Evolutionary conservation across 306 rosid genomes (phyloP), one percentile per base, ranked within the genome.

Genomic region (Purshia tridentata): DNA sequence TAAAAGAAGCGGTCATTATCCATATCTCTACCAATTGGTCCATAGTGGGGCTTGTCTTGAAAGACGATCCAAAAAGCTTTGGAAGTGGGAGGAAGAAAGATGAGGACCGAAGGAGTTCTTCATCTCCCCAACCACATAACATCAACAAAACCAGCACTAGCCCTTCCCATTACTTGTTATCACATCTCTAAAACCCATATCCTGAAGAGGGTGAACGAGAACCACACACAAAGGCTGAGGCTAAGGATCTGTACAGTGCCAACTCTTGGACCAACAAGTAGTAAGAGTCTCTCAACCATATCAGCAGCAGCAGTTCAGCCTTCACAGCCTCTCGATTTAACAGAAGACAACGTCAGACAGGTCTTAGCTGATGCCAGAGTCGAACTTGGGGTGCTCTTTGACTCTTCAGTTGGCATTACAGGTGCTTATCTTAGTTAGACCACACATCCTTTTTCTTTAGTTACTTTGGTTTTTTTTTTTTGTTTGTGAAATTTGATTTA

Each of bases 341-440:
- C 98, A 0, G 95, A 94, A 75, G 85, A 88, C 76, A 89, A 91
- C 77, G 72, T 94, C 0, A 81, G 59, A 52, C 86, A 72, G 71
- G 97, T 77, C 55, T 74, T 94, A 15, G 88, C 41, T 2, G 98
- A 94, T 4, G 98, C 97, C 65, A 81, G 95, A 46, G 72, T 40
- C 12, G 95, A 91, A 78, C 86, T 91, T 6, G 89, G 85, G 20
- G 87, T 84, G 85, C 85, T 91, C 78, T 94, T 94, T 66, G 97
- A 94, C 81, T 74, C 84, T 69, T 85, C 95, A 42, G 92, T 91
- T 55, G 99, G 99, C 50, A 94, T 94, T n/a, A 91, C 97, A 62
- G 97, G 98, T 88, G 51, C 16, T 15, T 16, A 18, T 39, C 19
- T 14, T 29, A 8, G 47, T 14, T 29, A 8, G 47, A 7, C 8